These are phyloP conservation scores for Hemisphaericaspora xylanilytica DNA, from an alignment of 1,139 yeast species.

Conservation along the genomic window DNA sequence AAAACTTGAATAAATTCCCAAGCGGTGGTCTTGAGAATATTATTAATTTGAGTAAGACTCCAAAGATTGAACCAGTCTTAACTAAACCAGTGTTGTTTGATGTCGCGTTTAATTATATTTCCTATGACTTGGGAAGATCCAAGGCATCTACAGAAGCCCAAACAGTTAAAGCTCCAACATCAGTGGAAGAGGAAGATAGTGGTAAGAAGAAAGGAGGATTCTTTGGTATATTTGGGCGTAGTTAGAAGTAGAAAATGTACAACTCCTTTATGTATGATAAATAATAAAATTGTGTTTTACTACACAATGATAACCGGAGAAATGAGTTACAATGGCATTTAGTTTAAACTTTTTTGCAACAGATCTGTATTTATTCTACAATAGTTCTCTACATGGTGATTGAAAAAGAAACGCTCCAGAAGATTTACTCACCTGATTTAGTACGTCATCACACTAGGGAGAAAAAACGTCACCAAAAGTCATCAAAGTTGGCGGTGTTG, in stretches of 20 bases:
- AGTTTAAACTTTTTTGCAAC: too few species aligned
- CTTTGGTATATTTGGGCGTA: slow-evolving; percentile 45
- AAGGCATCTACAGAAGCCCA: slow-evolving; percentile 4
- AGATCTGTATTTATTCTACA: too few species aligned
- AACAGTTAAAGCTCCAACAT: background rate
- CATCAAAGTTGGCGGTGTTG: too few species aligned
- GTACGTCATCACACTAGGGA: too few species aligned
- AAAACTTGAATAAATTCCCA: slow-evolving; percentile 49
- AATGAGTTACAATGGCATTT: too few species aligned
- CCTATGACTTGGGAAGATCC: slow-evolving; percentile 27
- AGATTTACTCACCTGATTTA: too few species aligned
- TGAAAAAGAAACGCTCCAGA: too few species aligned
- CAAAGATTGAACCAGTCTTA: slow-evolving; percentile 52
- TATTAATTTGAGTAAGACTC: slow-evolving; percentile 45
- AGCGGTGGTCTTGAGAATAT: slow-evolving; percentile 38
- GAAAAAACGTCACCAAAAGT: too few species aligned
- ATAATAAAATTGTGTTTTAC: too few species aligned
- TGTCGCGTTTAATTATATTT: slow-evolving; percentile 78
- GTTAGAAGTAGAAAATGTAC: too few species aligned
- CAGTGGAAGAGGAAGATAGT: slow-evolving; percentile 22
- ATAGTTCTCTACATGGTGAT: too few species aligned
- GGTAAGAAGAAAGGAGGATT: slow-evolving; percentile 29
- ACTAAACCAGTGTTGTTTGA: slow-evolving; percentile 90
- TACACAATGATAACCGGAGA: too few species aligned
- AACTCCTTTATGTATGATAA: background rate